Percentiles rank a stretch among this genome's conserved stretches.
Conservation (phyloP, 331 rosid species). For the Telfairia occidentalis region DNA sequence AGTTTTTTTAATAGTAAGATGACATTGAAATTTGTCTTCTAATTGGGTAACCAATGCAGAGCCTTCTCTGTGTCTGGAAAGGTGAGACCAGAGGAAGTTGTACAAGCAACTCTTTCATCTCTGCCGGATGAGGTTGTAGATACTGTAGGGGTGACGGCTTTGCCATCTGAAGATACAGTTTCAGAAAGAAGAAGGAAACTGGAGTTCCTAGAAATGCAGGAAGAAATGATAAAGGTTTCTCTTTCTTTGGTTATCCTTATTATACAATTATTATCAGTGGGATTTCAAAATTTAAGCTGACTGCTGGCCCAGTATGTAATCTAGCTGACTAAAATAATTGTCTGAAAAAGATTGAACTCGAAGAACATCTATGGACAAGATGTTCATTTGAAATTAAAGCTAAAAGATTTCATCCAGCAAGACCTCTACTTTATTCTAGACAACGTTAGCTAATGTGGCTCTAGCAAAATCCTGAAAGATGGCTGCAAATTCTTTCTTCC, state of each 20-base stretch:
- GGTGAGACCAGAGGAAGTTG: slow-evolving; percentile 76
- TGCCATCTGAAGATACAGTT: slow-evolving; percentile 86
- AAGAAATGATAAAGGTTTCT: slow-evolving; percentile 82
- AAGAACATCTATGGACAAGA: background rate
- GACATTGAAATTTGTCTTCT: background rate
- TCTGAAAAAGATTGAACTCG: background rate
- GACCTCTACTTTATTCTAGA: background rate
- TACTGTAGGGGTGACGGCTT: slow-evolving; percentile 73
- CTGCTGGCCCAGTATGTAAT: background rate
- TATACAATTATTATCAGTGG: background rate
- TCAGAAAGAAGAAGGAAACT: slow-evolving; percentile 86
- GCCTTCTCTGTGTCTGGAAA: slow-evolving; percentile 79
- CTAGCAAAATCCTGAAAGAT: background rate
- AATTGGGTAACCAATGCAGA: slow-evolving; percentile 25
- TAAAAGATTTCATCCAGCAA: background rate
- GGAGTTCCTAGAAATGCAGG: slow-evolving; percentile 92
- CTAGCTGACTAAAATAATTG: background rate
- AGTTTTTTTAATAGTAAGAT: background rate
- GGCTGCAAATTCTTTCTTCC: background rate
- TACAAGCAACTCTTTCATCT: slow-evolving; percentile 85
- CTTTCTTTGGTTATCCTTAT: background rate
- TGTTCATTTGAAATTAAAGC: background rate
- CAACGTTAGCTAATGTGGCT: background rate
- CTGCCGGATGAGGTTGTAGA: slow-evolving; percentile 95
- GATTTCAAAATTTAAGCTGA: background rate